Percentiles rank a stretch among this genome's conserved stretches.
Conservation (phyloP, 371 early-diverging fungal species). For the Mucor piriformis region DNA sequence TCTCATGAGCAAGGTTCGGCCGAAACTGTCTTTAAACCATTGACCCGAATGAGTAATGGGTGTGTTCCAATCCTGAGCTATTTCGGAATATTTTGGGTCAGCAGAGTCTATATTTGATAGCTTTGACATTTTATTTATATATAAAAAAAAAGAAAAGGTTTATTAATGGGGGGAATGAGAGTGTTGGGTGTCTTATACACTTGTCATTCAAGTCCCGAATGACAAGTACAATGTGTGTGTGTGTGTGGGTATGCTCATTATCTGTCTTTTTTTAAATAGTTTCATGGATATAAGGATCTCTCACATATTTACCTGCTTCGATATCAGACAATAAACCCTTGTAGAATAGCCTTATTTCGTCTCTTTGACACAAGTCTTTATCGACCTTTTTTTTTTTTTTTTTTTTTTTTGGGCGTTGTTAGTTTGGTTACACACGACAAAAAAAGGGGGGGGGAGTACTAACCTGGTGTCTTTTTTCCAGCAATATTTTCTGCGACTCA, state of each 20-base stretch:
- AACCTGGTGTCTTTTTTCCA: slow-evolving; percentile 40
- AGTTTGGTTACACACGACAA: too few species aligned
- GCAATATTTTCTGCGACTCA: slow-evolving; percentile 34
- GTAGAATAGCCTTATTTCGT: slow-evolving; percentile 41
- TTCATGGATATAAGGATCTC: slow-evolving; percentile 4
- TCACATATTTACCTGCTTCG: slow-evolving; percentile 21
- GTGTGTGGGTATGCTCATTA: too few species aligned
- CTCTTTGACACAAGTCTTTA: slow-evolving; percentile 36
- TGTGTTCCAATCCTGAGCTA: slow-evolving; percentile 33
- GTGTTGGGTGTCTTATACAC: too few species aligned
- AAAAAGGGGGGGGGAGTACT: background rate
- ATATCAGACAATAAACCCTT: slow-evolving; percentile 35
- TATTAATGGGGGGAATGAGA: too few species aligned
- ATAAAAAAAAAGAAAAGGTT: slow-evolving; percentile 1
- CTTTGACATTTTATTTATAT: background rate
- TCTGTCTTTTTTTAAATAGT: background rate
- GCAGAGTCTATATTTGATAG: slow-evolving; percentile 5
- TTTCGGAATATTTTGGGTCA: slow-evolving; percentile 7
- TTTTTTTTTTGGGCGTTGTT: too few species aligned
- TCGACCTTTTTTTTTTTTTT: slow-evolving; percentile 39
- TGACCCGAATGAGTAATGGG: slow-evolving; percentile 34
- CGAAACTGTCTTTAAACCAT: slow-evolving; percentile 59
- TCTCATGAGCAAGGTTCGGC: slow-evolving; percentile 56
- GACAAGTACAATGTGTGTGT: too few species aligned
- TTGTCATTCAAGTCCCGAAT: too few species aligned